Conservation (phyloP, 352 stramenopile genomes). For the Stramenopiles sp. region DNA sequence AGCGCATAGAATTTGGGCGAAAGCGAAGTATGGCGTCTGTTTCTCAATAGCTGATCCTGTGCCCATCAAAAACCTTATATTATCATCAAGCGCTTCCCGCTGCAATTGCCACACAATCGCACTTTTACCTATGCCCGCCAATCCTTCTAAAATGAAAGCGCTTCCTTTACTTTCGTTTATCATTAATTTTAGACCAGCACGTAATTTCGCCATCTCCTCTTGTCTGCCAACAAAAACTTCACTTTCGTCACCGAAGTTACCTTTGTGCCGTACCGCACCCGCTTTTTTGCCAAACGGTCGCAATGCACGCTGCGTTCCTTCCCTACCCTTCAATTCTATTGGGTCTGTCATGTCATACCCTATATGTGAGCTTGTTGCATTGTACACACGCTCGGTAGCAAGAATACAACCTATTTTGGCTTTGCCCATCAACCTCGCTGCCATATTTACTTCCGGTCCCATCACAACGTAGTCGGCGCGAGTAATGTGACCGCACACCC, state of each 20-base stretch:
- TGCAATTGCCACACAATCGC: neutral
- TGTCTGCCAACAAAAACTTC: neutral
- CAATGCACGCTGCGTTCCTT: neutral
- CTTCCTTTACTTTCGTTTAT: neutral
- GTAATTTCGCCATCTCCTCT: neutral
- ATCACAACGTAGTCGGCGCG: constrained; percentile 36
- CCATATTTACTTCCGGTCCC: constrained; percentile 33
- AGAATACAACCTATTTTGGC: constrained; percentile 28
- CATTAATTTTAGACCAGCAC: neutral
- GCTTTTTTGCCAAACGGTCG: neutral
- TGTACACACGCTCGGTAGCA: constrained; percentile 22
- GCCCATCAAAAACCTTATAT: neutral
- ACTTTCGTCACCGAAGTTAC: neutral
- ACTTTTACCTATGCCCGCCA: neutral
- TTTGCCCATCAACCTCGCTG: constrained; percentile 33
- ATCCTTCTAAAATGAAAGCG: neutral
- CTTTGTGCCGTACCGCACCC: neutral
- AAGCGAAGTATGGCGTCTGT: neutral
- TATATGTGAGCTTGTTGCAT: neutral
- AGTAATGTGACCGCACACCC: constrained; percentile 27
- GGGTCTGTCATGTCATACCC: neutral
- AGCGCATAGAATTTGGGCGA: neutral
- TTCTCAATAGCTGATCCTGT: neutral
- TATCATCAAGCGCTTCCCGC: neutral
- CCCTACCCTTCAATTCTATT: neutral